These are phyloP conservation scores for Naganishia sp. DNA, from an alignment of 1,284 basidiomycete species.

Conservation along the genomic window DNA sequence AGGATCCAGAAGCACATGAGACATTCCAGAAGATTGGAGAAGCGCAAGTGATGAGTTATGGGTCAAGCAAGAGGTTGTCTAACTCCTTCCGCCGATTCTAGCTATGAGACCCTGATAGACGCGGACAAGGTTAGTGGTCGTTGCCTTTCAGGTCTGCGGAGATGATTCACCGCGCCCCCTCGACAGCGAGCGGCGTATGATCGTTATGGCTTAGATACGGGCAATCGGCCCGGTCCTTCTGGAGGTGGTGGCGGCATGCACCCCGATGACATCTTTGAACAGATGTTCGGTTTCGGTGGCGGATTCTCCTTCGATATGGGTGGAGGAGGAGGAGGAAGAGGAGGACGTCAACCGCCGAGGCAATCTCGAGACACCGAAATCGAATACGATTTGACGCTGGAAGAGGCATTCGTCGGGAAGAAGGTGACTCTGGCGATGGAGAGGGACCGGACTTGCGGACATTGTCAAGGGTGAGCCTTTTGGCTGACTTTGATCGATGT, in stretches of 20 bases:
- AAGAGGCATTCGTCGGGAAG: slow-evolving; percentile 91
- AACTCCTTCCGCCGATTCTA: slow-evolving; percentile 43
- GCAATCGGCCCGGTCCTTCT: slow-evolving; percentile 51
- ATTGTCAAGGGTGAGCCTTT: slow-evolving; percentile 70
- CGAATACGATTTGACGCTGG: slow-evolving; percentile 80
- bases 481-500: neutral
- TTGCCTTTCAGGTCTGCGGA: neutral
- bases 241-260: slow-evolving; percentile 61
- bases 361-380: slow-evolving; percentile 67
- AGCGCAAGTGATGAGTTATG: slow-evolving; percentile 61
- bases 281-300: slow-evolving; percentile 68
- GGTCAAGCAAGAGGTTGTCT: neutral
- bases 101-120: slow-evolving; percentile 84
- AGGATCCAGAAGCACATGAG: slow-evolving; percentile 61
- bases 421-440: slow-evolving; percentile 85
- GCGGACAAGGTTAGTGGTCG: slow-evolving; percentile 56
- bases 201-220: slow-evolving; percentile 66
- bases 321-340: slow-evolving; percentile 40
- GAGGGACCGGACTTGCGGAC: slow-evolving; percentile 74
- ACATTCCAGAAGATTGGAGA: slow-evolving; percentile 86
- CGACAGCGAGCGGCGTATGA: slow-evolving; percentile 67
- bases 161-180: neutral
- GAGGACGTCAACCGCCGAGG: slow-evolving; percentile 32
- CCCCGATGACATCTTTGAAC: slow-evolving; percentile 70
- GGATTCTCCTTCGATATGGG: slow-evolving; percentile 58